phyloP scores from a whole-genome alignment of 306 rosid species.

The Dalbergia oliveri region DNA sequence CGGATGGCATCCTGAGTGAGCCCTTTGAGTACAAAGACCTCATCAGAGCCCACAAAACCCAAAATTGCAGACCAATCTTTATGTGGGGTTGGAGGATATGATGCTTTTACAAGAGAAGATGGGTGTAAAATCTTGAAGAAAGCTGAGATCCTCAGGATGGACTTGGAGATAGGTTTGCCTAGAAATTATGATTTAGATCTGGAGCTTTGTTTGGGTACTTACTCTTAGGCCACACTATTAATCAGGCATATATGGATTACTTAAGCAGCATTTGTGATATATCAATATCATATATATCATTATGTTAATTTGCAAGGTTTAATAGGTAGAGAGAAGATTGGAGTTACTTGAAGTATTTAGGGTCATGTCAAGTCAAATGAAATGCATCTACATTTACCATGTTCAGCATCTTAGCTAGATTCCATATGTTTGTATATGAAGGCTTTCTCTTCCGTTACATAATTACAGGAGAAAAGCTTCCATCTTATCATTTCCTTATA shows the following conservation, averaged over 20 bases:
- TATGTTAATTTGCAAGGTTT: constrained; percentile 32
- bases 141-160: constrained; percentile 64
- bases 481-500: constrained; percentile 26
- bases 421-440: constrained; percentile 26
- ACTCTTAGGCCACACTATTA: constrained; percentile 43
- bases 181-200: constrained; percentile 75
- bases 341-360: constrained; percentile 33
- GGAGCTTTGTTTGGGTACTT: constrained; percentile 91
- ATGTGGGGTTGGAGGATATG: constrained; percentile 30
- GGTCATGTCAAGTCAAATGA: constrained; percentile 32
- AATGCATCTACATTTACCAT: constrained; percentile 28
- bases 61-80: constrained; percentile 37
- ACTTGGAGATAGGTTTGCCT: constrained; percentile 68
- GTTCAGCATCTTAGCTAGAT: constrained; percentile 34
- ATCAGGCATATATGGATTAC: neutral
- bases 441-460: constrained; percentile 43
- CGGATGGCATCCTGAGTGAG: constrained; percentile 52
- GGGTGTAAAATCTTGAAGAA: constrained; percentile 57
- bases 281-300: neutral
- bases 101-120: constrained; percentile 44
- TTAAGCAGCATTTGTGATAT: neutral
- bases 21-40: constrained; percentile 46
- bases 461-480: constrained; percentile 27
- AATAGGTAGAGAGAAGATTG: constrained; percentile 38
- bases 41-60: constrained; percentile 31